These are phyloP conservation scores for Ampelocalamus luodianensis DNA, from an alignment of 176 grass and related monocot species.

Conservation along the genomic window DNA sequence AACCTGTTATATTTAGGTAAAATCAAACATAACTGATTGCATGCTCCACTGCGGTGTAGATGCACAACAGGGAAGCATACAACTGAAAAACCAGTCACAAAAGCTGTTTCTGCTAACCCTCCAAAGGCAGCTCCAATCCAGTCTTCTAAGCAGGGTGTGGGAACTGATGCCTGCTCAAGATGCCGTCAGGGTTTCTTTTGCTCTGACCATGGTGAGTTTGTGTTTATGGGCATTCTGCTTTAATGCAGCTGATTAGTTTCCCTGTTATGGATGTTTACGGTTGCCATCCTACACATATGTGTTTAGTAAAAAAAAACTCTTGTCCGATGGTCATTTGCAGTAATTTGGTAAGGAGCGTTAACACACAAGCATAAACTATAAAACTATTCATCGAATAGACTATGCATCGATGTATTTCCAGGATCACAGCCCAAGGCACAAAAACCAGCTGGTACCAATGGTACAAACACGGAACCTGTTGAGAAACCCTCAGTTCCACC, in stretches of 20 bases:
- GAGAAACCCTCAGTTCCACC: conserved; percentile 47
- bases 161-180: conserved; percentile 64
- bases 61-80: conserved; percentile 96
- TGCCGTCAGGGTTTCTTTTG: conserved; percentile 97
- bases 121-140: conserved; percentile 54
- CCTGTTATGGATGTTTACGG: not conserved
- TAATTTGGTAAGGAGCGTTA: not conserved
- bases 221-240: not conserved
- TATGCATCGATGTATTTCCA: conserved; percentile 38
- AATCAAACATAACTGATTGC: not conserved
- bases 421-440: conserved; percentile 75
- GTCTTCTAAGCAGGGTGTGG: conserved; percentile 47
- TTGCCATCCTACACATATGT: not conserved
- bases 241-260: not conserved
- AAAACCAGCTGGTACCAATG: conserved; percentile 44
- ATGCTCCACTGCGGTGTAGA: conserved; percentile 49
- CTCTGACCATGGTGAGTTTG: conserved; percentile 90
- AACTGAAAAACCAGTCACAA: conserved; percentile 81
- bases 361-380: not conserved
- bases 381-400: not conserved
- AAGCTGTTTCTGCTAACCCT: conserved; percentile 60
- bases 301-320: not conserved
- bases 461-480: conserved; percentile 37
- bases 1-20: not conserved
- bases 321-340: not conserved